Percentiles rank a stretch among this genome's conserved stretches.
These are phyloP conservation scores for Prunus davidiana DNA, from an alignment of 306 rosid genomes.

Conservation along the genomic window DNA sequence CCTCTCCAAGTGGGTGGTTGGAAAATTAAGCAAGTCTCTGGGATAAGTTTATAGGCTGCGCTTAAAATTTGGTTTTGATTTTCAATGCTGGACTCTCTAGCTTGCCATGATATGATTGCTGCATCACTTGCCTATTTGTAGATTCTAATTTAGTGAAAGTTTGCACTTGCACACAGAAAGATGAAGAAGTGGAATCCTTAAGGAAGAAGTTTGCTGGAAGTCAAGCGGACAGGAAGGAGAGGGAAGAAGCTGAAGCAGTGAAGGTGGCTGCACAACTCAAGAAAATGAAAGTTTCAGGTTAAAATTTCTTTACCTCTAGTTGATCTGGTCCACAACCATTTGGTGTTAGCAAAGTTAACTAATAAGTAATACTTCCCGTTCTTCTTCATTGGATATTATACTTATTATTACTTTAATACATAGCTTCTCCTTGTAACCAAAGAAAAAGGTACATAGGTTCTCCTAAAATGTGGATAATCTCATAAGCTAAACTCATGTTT, in stretches of 20 bases:
- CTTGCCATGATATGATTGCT: not conserved
- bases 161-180: constrained; percentile 62
- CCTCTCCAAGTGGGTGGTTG: not conserved
- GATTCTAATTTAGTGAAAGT: not conserved
- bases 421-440: not conserved
- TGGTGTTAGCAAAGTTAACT: not conserved
- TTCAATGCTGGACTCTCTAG: not conserved
- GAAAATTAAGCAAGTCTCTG: not conserved
- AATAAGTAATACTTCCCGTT: not conserved
- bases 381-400: not conserved
- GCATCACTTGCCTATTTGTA: not conserved
- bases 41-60: not conserved
- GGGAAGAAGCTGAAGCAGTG: constrained; percentile 77
- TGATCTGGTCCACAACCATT: no score
- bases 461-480: not conserved
- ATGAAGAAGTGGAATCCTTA: constrained; percentile 73
- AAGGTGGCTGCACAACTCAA: constrained; percentile 65
- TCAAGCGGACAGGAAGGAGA: constrained; percentile 75
- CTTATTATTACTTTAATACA: no score
- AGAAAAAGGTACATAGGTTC: not conserved
- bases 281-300: constrained; percentile 76
- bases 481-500: not conserved
- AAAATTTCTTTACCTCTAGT: not conserved
- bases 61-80: not conserved
- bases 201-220: constrained; percentile 85